These are phyloP conservation scores for Eremothecium sinecaudum DNA, from an alignment of 1,139 yeast species.

Conservation along the genomic window DNA sequence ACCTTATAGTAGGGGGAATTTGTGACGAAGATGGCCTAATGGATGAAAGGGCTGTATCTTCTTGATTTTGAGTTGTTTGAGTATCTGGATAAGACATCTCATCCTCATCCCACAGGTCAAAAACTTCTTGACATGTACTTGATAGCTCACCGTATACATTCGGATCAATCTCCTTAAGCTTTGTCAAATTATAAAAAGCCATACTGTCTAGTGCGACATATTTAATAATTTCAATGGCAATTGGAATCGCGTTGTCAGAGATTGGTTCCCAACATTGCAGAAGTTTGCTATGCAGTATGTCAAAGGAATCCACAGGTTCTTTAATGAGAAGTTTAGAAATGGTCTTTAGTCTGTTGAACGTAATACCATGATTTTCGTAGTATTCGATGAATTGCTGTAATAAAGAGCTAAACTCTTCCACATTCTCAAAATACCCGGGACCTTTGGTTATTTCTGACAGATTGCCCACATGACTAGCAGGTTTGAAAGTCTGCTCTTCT, in stretches of 20 bases:
- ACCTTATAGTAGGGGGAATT: conserved; percentile 22
- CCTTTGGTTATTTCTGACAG: conserved; percentile 12
- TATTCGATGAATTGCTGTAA: conserved; percentile 23
- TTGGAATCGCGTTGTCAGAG: conserved; percentile 12
- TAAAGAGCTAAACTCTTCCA: conserved; percentile 23
- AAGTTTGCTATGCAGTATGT: conserved; percentile 21
- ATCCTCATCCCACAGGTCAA: conserved; percentile 24
- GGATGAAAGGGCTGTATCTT: neutral
- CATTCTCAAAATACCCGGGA: conserved; percentile 13
- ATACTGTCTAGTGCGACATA: conserved; percentile 15
- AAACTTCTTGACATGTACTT: conserved; percentile 13
- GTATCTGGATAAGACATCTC: conserved; percentile 5
- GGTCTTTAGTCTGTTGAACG: conserved; percentile 14
- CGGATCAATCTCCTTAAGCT: conserved; percentile 9
- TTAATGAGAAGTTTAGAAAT: conserved; percentile 14
- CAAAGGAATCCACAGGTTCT: conserved; percentile 17
- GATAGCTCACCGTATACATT: conserved; percentile 10
- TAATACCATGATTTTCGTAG: conserved; percentile 18
- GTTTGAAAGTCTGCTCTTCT: neutral
- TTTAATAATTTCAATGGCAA: conserved; percentile 19
- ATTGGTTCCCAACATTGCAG: conserved; percentile 26
- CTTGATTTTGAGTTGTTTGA: neutral
- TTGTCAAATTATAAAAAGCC: conserved; percentile 11
- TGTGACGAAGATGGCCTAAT: conserved; percentile 20
- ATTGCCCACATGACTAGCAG: conserved; percentile 3